Base-by-base conservation (phyloP, 2,329 filamentous ascomycete species). In the Cercospora sp. region DNA sequence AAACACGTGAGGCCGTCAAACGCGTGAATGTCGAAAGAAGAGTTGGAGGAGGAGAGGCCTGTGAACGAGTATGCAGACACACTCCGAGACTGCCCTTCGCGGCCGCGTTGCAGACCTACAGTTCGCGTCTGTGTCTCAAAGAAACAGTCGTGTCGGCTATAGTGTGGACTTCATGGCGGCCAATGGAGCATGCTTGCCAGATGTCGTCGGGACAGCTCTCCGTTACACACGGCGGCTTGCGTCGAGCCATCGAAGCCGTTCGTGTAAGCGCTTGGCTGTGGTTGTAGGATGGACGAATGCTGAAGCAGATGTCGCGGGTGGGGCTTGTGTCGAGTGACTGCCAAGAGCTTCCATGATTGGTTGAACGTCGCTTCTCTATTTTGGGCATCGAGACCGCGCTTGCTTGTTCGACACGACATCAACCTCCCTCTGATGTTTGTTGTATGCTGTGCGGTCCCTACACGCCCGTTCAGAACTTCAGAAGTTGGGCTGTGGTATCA, bases 221-320 rank as follows among this genome's bases (percentile, higher is more conserved):
- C 8, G 63, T 65, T 16, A 40, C 30, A 65, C 63, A 65, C 40
- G 55, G 63, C 63, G 63, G 55, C 57, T 60, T 65, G 63, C 59
- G 60, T 64, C 18, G 62, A 36, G 60, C 28, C 26, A 36, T 58
- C 4, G 6, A 31, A 31, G n/a, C 13, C 55, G 30, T 23, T 57
- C 0, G 16, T 28, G 48, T 18, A 58, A 64, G 62, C 62, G 62
- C 62, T 64, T 64, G 62, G 62, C 33, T 57, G 51, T 55, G 60
- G 61, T 63, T 26, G 61, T 40, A 30, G 33, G 36, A 30, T 40
- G 36, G 23, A 48, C 4, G 18, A 61, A 16, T 48, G 59, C 53
- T 31, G 53, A 58, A 2, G n/a, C 53, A 58, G 26, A 28, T 5
- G 53, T 10, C 26, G 13, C 3, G 5, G 2, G 53, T 30, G 53